phyloP scores from a whole-genome alignment of 1,139 yeast species.

The Saccharomyces hybrid region DNA sequence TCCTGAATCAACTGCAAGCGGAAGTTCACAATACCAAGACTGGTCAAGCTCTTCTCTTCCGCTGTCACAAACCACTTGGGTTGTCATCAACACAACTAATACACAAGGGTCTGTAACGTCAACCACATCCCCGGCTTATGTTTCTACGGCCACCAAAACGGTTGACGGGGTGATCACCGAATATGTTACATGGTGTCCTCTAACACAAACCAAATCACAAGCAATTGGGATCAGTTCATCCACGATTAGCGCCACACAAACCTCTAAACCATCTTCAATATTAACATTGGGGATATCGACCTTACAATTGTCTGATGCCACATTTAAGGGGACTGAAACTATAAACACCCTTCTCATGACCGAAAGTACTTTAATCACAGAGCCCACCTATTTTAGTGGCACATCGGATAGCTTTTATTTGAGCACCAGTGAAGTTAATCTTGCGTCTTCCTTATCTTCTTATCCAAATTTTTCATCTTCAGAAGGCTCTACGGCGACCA shows the following conservation, averaged over 20 bases:
- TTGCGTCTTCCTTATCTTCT: not conserved
- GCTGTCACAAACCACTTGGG: not conserved
- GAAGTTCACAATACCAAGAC: not conserved
- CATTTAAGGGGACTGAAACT: not conserved
- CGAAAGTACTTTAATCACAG: not conserved
- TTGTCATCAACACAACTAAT: not conserved
- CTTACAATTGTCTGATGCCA: not conserved
- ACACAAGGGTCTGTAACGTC: not conserved
- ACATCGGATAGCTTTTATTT: not conserved
- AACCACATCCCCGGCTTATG: conserved; percentile 14
- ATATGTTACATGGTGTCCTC: conserved; percentile 45
- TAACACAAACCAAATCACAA: conserved; percentile 3
- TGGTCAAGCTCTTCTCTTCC: not conserved
- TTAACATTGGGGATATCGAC: not conserved
- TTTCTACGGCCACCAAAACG: conserved; percentile 36
- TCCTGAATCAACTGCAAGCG: not conserved
- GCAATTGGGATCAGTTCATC: not conserved
- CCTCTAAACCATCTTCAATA: not conserved
- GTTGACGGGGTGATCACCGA: conserved; percentile 38
- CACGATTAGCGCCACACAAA: not conserved
- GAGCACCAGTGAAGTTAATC: not conserved
- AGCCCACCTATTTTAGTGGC: not conserved
- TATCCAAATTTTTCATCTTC: not conserved
- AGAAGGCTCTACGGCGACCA: not conserved
- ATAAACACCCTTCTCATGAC: not conserved